Conservation (phyloP, 495 filamentous ascomycete species). For the Penicillium cataractarum region DNA sequence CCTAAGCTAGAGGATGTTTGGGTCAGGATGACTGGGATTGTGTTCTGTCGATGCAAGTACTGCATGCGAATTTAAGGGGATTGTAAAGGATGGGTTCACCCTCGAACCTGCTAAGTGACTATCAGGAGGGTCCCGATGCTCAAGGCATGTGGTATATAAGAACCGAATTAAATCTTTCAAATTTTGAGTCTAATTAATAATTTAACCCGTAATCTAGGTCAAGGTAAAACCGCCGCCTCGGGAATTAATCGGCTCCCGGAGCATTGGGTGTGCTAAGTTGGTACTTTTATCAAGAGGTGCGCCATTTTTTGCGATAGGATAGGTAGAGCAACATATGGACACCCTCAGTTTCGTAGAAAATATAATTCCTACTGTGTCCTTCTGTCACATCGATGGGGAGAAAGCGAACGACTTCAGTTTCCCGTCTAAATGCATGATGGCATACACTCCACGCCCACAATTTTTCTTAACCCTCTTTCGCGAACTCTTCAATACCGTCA, state of each 20-base stretch:
- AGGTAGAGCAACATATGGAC: not conserved
- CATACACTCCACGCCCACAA: not conserved
- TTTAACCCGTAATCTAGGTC: no score
- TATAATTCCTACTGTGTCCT: not conserved
- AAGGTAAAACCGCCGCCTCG: no score
- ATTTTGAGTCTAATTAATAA: no score
- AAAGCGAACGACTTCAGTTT: not conserved
- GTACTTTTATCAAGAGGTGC: not conserved
- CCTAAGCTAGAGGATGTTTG: not conserved
- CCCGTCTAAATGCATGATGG: not conserved
- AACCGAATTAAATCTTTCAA: no score
- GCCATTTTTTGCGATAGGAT: not conserved
- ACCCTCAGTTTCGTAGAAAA: not conserved
- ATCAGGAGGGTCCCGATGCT: no score
- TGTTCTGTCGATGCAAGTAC: not conserved
- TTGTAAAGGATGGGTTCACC: no score
- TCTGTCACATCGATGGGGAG: not conserved
- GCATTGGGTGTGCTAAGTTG: not conserved
- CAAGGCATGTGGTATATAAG: no score
- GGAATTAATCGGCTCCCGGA: no score
- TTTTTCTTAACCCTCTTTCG: not conserved
- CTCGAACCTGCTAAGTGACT: no score
- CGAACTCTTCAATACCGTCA: not conserved
- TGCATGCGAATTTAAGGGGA: not conserved
- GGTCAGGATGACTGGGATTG: not conserved